These are phyloP conservation scores for Schwanniomyces yamadae DNA, from an alignment of 805 yeast genomes.

Conservation along the genomic window DNA sequence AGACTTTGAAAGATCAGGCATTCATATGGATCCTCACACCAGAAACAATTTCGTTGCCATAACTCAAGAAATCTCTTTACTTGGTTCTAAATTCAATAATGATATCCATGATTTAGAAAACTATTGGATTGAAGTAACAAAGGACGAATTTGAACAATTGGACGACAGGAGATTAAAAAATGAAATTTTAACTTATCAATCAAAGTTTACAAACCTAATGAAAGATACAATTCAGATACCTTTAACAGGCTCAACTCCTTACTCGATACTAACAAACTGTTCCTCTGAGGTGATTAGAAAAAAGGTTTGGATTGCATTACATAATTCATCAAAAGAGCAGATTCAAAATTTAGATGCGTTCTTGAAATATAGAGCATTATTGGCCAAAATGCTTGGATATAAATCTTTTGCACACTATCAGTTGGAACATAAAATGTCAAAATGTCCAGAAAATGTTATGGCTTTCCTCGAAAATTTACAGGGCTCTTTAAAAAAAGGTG, in stretches of 20 bases:
- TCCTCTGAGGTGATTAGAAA: slow-evolving; percentile 57
- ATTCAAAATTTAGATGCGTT: slow-evolving; percentile 57
- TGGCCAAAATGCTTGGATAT: slow-evolving; percentile 74
- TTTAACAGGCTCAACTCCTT: slow-evolving; percentile 60
- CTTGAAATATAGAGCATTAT: slow-evolving; percentile 60
- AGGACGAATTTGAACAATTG: slow-evolving; percentile 28
- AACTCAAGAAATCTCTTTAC: slow-evolving; percentile 75
- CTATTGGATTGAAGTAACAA: slow-evolving; percentile 36
- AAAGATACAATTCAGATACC: slow-evolving; percentile 26
- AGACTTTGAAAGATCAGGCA: slow-evolving; percentile 90
- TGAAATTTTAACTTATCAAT: slow-evolving; percentile 27
- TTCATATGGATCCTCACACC: slow-evolving; percentile 66
- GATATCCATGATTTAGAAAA: slow-evolving; percentile 38
- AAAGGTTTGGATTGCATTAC: slow-evolving; percentile 72
- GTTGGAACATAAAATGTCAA: slow-evolving; percentile 87
- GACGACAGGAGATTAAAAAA: slow-evolving; percentile 18
- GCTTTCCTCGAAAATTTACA: slow-evolving; percentile 66
- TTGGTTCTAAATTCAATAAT: slow-evolving; percentile 75
- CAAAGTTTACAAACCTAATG: slow-evolving; percentile 16
- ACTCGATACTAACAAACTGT: slow-evolving; percentile 60
- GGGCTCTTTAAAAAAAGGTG: slow-evolving; percentile 39
- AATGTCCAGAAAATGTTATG: slow-evolving; percentile 69
- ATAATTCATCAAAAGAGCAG: slow-evolving; percentile 64
- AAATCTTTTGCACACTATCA: slow-evolving; percentile 75
- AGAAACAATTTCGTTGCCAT: slow-evolving; percentile 70